These are phyloP conservation scores for Didymella lethalis DNA, from an alignment of 2,329 filamentous ascomycete species.

Conservation along the genomic window DNA sequence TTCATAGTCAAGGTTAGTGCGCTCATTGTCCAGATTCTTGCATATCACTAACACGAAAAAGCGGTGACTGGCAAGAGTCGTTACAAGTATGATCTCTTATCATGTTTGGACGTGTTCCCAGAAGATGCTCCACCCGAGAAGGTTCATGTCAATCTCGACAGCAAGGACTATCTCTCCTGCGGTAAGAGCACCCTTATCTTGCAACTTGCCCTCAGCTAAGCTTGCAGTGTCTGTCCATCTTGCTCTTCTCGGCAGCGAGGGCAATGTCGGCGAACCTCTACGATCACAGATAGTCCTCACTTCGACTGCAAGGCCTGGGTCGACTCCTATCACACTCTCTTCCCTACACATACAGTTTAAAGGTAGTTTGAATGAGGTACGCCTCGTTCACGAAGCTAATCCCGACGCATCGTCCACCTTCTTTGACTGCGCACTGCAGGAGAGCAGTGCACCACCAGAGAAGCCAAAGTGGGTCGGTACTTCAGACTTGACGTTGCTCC, in stretches of 20 bases:
- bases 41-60: conserved; percentile 28
- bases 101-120: conserved; percentile 53
- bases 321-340: conserved; percentile 58
- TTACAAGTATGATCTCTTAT: conserved; percentile 57
- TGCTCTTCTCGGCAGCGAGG: conserved; percentile 62
- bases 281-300: conserved; percentile 63
- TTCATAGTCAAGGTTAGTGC: conserved; percentile 50
- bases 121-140: conserved; percentile 49
- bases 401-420: conserved; percentile 29
- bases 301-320: conserved; percentile 57
- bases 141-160: conserved; percentile 56
- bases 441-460: conserved; percentile 32
- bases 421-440: conserved; percentile 37
- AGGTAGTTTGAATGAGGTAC: conserved; percentile 52
- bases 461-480: conserved; percentile 61
- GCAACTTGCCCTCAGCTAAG: conserved; percentile 35
- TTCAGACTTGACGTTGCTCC: conserved; percentile 70
- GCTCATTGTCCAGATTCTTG: neutral
- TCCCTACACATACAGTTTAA: conserved; percentile 62
- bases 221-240: conserved; percentile 59
- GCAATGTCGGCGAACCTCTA: conserved; percentile 66
- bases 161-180: conserved; percentile 59
- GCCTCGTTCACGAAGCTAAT: conserved; percentile 37
- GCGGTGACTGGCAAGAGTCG: conserved; percentile 44
- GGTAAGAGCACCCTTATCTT: conserved; percentile 50